Evolutionary conservation across 805 yeast genomes (phyloP), one percentile per base, ranked within the genome.

Genomic region (Saccharomycopsis schoenii): DNA sequence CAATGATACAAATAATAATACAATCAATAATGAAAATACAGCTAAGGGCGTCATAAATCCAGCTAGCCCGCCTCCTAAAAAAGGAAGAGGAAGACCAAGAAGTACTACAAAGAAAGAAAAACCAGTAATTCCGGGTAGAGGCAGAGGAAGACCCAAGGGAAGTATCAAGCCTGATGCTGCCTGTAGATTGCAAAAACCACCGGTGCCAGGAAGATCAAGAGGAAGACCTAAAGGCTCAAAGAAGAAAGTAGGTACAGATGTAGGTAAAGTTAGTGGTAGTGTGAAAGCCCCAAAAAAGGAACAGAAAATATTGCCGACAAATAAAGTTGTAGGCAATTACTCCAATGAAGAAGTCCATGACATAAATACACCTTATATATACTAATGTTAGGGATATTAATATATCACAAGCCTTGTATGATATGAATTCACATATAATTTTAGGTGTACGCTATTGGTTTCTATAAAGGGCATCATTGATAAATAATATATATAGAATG

Each of bases 71-170:
- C n/a, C 12, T 12, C 52, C 52, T 4, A 47, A 47, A 17, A 47
- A 47, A 25, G 52, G 52, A 6, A 47, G 52, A 47, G 52, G 52
- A 47, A 47, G 52, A 21, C 52, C 52, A 47, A 47, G 52, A 47
- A 47, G 34, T 34, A 25, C 52, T 47, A 21, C 52, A 11, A 47
- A 47, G 21, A 47, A 47, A 11, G 52, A 47, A 47, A 47, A 47
- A 24, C 52, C 52, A 21, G 52, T 24, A 6, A 47, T 21, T n/a
- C 52, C 52, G 10, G 52, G 52, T 21, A 47, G 52, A 47, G 52
- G 52, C 19, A 47, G 52, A 21, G 52, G 52, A 10, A 47, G 52
- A 47, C 52, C 52, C 11, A 47, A 47, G 14, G 52, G 52, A 21
- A 47, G 52, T 47, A 47, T 47, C 34, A 47, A 47, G 12, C 52